Percentiles rank a stretch among this genome's conserved stretches.
Evolutionary conservation across 768 basidiomycete genomes (phyloP).

Genomic region (Lanmaoa pseudosensibilis): DNA sequence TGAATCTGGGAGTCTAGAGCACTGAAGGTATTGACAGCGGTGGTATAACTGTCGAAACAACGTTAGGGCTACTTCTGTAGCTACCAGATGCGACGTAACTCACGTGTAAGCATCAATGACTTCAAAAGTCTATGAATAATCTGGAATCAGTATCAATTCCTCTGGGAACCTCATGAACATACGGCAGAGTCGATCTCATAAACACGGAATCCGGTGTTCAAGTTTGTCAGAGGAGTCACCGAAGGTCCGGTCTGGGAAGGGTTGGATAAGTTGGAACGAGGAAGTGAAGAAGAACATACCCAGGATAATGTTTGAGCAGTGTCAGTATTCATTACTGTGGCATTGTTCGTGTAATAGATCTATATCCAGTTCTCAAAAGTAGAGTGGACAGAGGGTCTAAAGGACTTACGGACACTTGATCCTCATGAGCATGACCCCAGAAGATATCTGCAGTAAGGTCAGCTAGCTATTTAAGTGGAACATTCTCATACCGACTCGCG

Average conservation of each 20-base stretch:
- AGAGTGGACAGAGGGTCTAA: background rate
- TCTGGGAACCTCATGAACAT: slow-evolving; percentile 21
- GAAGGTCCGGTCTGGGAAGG: slow-evolving; percentile 62
- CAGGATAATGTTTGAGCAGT: slow-evolving; percentile 58
- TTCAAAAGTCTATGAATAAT: slow-evolving; percentile 62
- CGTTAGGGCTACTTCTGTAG: background rate
- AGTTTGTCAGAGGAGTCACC: slow-evolving; percentile 64
- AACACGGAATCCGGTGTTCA: slow-evolving; percentile 70
- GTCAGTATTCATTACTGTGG: slow-evolving; percentile 52
- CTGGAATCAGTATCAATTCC: slow-evolving; percentile 1
- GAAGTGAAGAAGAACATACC: slow-evolving; percentile 33
- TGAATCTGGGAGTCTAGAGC: slow-evolving; percentile 54
- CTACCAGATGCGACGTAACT: slow-evolving; percentile 22
- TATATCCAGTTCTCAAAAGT: slow-evolving; percentile 23
- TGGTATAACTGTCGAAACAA: slow-evolving; percentile 51
- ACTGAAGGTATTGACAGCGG: slow-evolving; percentile 60
- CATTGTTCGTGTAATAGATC: slow-evolving; percentile 77
- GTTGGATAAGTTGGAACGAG: slow-evolving; percentile 7
- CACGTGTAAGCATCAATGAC: slow-evolving; percentile 77
- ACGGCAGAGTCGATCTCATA: slow-evolving; percentile 56
- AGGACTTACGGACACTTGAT: slow-evolving; percentile 58
- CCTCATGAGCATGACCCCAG: slow-evolving; percentile 77
- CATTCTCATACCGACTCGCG: slow-evolving; percentile 50
- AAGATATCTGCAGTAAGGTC: slow-evolving; percentile 54
- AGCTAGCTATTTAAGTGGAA: background rate